Evolutionary conservation across 164 flowering plant genomes (phyloP), one percentile per base, ranked within the genome.

Genomic region (Vitis rotundifolia): DNA sequence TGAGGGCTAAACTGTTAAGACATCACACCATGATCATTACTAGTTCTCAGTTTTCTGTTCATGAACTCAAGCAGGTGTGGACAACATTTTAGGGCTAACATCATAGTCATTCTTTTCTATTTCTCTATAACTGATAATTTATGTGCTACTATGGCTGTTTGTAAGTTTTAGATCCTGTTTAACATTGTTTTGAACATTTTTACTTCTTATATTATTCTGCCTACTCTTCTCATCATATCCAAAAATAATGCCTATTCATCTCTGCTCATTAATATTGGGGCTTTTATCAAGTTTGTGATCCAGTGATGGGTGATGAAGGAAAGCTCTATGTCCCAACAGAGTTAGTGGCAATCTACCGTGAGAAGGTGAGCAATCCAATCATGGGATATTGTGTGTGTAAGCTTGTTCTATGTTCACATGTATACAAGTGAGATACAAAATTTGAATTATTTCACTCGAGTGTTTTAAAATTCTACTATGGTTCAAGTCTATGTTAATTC

Each of bases 241-340:
- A 37, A 37, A 31, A 37, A 37, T 37, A 37, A 37, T 6, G 44
- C 44, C 44, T 37, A 37, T 1, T 59, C 61, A 13, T 59, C 26
- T 19, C 11, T 44, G 51, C 59, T 12, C 52, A 58, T 64, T 26
- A 13, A 18, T 55, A n/a, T 22, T 28, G 49, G 49, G 26, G 37
- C 76, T 71, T 59, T 52, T 76, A 44, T 78, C 68, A 74, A 96
- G 99, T 96, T 71, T 96, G 99, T 84, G 99, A 96, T 90, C 98
- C 99, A 63, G 99, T 93, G 49, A 75, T 96, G 91, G 99, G 99
- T 53, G 99, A 96, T 84, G 99, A 96, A 83, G 99, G 99, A 80
- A 93, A 91, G 85, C 88, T 96, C 28, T 96, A 96, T 84, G 97
- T 93, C 16, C 99, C 99, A 62, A 79, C 63, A 44, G 99, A 93